Evolutionary conservation across 2,329 filamentous ascomycete genomes (phyloP), one percentile per base, ranked within the genome.

Genomic region (Exophiala lecanii-corni): DNA sequence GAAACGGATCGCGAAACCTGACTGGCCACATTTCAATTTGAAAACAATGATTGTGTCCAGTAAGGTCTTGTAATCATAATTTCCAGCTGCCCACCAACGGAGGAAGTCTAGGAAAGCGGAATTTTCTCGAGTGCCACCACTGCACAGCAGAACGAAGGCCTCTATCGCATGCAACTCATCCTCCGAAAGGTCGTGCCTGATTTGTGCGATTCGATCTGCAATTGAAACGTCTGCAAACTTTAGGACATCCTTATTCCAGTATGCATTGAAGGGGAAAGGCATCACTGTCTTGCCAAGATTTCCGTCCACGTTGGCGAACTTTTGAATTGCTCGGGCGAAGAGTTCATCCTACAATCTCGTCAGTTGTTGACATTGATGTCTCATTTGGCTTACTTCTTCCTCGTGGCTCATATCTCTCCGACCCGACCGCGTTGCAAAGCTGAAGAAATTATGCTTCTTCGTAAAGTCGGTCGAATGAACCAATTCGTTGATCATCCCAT

Each of bases 281-380:
- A 73, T 61, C 12, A 65, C 57, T 1, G 54, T 60, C 13, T 62
- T 57, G 3, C 65, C 68, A 38, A 56, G 53, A 3, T 51, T 50
- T 0, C 70, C 70, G 42, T 74, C 72, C 3, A 74, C 61, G 30
- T 74, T 69, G 28, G 69, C 62, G 12, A 74, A 63, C 16, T 73
- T 73, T 4, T 59, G 56, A 1, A 72, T 41, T 0, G 57, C 65
- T 30, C 56, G 55, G 41, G 58, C 54, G 36, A 63, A 62, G 1
- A 68, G 48, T 6, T 43, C 41, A 33, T 63, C 65, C 51, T 70
- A 23, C 6, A n/a, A 40, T 17, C 15, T 6, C 3, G 23, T 26
- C 23, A 26, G 23, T 26, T 25, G 15, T 10, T n/a, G n/a, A n/a
- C n/a, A n/a, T n/a, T n/a, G n/a, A n/a, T n/a, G n/a, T 15, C 12